phyloP scores from a whole-genome alignment of 2,329 filamentous ascomycete species.

The Colletotrichum endophyticum region DNA sequence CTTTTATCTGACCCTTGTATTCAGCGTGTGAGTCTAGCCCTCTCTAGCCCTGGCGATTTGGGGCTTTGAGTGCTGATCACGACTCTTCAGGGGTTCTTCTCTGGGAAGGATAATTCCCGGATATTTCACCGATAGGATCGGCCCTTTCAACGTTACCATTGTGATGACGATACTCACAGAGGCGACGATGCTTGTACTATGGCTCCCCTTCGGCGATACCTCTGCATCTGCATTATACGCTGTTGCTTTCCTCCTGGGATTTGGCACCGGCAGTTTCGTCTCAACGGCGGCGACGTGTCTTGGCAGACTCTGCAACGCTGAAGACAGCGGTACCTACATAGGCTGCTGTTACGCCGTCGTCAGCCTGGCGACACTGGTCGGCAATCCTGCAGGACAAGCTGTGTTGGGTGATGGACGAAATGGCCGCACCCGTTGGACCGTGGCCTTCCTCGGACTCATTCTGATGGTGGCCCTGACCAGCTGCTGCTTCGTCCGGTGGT shows the following conservation, averaged over 20 bases:
- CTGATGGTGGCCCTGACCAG: slow-evolving; percentile 25
- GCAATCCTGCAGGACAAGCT: slow-evolving; percentile 17
- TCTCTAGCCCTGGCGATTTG: background rate
- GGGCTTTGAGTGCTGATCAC: background rate
- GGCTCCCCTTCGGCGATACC: slow-evolving; percentile 29
- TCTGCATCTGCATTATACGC: slow-evolving; percentile 25
- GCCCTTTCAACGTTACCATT: slow-evolving; percentile 29
- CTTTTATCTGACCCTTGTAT: slow-evolving; percentile 32
- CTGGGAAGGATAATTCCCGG: slow-evolving; percentile 30
- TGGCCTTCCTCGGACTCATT: slow-evolving; percentile 27
- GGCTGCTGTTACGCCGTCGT: slow-evolving; percentile 30
- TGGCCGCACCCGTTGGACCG: slow-evolving; percentile 13
- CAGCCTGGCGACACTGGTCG: slow-evolving; percentile 25
- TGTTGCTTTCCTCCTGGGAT: slow-evolving; percentile 29
- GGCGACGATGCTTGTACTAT: slow-evolving; percentile 24
- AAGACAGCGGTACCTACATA: slow-evolving; percentile 31
- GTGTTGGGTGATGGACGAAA: background rate
- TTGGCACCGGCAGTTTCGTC: slow-evolving; percentile 33
- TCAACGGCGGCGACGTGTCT: slow-evolving; percentile 25
- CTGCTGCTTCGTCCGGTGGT: slow-evolving; percentile 25
- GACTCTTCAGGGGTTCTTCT: slow-evolving; percentile 26
- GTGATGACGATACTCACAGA: slow-evolving; percentile 29
- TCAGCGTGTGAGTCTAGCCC: slow-evolving; percentile 32
- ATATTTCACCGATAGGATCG: slow-evolving; percentile 23
- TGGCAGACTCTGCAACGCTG: slow-evolving; percentile 26